These are phyloP conservation scores for Epichloe amarillans DNA, from an alignment of 2,329 filamentous ascomycete genomes.

Conservation along the genomic window DNA sequence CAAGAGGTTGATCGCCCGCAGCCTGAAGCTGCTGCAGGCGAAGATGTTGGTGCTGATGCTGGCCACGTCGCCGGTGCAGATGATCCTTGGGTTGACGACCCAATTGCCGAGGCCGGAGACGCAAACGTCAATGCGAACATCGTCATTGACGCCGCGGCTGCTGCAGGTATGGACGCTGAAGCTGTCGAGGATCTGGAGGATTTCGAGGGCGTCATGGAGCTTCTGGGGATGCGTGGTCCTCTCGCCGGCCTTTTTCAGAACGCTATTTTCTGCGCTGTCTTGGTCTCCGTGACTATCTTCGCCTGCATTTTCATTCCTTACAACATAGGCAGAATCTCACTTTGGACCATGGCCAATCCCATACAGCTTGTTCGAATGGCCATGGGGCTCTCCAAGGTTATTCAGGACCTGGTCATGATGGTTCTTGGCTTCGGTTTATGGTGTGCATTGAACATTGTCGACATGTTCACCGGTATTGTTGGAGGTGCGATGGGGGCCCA, in stretches of 20 bases:
- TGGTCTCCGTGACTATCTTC: conserved; percentile 78
- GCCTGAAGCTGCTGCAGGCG: conserved; percentile 14
- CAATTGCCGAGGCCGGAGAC: conserved; percentile 19
- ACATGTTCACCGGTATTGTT: conserved; percentile 23
- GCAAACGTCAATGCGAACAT: conserved; percentile 20
- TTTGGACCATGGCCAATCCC: conserved; percentile 71
- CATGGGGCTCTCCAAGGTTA: conserved; percentile 61
- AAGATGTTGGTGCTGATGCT: conserved; percentile 22
- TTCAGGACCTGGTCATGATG: conserved; percentile 64
- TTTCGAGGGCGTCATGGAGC: conserved; percentile 87
- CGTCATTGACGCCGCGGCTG: conserved; percentile 26
- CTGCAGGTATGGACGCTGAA: conserved; percentile 58
- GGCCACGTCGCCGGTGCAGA: conserved; percentile 48
- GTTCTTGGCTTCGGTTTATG: conserved; percentile 42
- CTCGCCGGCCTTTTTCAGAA: conserved; percentile 86
- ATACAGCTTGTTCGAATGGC: conserved; percentile 60
- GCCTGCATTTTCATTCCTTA: conserved; percentile 84
- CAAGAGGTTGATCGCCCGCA: conserved; percentile 15
- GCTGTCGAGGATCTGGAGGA: conserved; percentile 81
- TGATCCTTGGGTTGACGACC: conserved; percentile 11
- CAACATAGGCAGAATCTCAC: conserved; percentile 72
- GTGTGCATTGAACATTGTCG: conserved; percentile 24
- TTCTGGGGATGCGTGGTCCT: conserved; percentile 92
- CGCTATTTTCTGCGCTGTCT: conserved; percentile 80
- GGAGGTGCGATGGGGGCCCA: conserved; percentile 18